Evolutionary conservation across 345 rosid species (phyloP).

Genomic region (Populus euphratica): DNA sequence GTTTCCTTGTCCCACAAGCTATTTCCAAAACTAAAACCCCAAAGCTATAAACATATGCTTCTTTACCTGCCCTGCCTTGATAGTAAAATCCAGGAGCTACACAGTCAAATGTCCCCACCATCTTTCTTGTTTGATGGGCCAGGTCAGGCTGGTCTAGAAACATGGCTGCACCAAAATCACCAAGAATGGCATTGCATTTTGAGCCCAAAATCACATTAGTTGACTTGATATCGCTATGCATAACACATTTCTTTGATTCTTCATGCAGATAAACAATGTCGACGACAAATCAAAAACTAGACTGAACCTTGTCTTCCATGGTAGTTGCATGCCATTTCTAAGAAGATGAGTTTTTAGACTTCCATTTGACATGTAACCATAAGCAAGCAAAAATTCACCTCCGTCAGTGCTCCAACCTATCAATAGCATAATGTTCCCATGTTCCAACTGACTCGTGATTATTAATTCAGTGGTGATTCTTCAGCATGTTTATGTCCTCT

Average conservation of each 20-base stretch:
- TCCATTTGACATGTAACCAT: not conserved
- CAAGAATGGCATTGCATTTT: not conserved
- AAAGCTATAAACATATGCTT: not conserved
- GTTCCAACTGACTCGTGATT: too few relatives aligned
- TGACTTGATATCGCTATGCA: not conserved
- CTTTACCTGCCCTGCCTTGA: not conserved
- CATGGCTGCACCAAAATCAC: not conserved
- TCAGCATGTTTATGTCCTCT: too few relatives aligned
- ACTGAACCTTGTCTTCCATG: not conserved
- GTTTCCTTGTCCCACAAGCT: not conserved
- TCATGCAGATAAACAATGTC: not conserved
- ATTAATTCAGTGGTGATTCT: too few relatives aligned
- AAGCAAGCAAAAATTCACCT: not conserved
- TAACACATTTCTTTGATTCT: not conserved
- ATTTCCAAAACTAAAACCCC: not conserved
- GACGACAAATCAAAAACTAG: not conserved
- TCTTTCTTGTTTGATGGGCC: not conserved
- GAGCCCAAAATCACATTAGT: too few relatives aligned
- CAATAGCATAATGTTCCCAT: too few relatives aligned
- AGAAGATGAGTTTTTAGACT: not conserved
- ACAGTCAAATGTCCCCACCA: not conserved
- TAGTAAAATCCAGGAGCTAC: not conserved
- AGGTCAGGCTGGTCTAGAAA: not conserved
- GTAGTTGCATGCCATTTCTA: not conserved
- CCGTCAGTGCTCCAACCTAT: too few relatives aligned